Evolutionary conservation across 345 rosid genomes (phyloP).

Genomic region (Isatis tinctoria): DNA sequence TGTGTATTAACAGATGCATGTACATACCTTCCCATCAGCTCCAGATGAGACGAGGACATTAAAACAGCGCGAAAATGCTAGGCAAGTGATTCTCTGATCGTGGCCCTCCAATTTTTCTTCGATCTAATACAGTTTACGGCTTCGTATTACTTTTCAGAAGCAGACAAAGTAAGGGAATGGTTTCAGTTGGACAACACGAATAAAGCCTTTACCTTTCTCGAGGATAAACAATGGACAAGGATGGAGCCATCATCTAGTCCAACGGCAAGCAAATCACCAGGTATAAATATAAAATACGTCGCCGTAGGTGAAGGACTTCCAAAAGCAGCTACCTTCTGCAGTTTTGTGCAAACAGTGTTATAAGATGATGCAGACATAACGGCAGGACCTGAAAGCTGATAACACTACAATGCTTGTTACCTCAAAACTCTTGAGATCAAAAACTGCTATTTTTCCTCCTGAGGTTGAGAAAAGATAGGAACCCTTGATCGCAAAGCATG

Average conservation of each 20-base stretch:
- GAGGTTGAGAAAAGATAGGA: slow-evolving; percentile 37
- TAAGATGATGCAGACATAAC: neutral
- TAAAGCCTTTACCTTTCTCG: slow-evolving; percentile 32
- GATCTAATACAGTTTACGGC: slow-evolving; percentile 14
- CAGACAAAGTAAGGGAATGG: neutral
- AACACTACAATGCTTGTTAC: slow-evolving; percentile 17
- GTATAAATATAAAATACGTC: slow-evolving; percentile 35
- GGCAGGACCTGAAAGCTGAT: neutral
- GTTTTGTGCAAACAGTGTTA: slow-evolving; percentile 12
- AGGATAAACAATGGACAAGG: slow-evolving; percentile 29
- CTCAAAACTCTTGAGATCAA: slow-evolving; percentile 33
- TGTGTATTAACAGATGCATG: neutral
- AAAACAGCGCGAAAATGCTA: slow-evolving; percentile 27
- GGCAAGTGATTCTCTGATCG: slow-evolving; percentile 25
- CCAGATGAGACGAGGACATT: slow-evolving; percentile 27
- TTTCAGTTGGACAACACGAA: neutral
- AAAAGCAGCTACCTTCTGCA: slow-evolving; percentile 32
- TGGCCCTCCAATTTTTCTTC: slow-evolving; percentile 29
- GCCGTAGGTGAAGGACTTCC: slow-evolving; percentile 33
- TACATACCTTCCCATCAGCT: slow-evolving; percentile 31
- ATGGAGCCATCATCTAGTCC: slow-evolving; percentile 39
- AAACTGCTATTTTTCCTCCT: slow-evolving; percentile 38
- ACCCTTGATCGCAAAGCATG: slow-evolving; percentile 36
- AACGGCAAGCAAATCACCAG: slow-evolving; percentile 30
- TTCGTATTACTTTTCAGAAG: neutral